Evolutionary conservation across 1,139 yeast species (phyloP).

Genomic region (Taphrina confusa): DNA sequence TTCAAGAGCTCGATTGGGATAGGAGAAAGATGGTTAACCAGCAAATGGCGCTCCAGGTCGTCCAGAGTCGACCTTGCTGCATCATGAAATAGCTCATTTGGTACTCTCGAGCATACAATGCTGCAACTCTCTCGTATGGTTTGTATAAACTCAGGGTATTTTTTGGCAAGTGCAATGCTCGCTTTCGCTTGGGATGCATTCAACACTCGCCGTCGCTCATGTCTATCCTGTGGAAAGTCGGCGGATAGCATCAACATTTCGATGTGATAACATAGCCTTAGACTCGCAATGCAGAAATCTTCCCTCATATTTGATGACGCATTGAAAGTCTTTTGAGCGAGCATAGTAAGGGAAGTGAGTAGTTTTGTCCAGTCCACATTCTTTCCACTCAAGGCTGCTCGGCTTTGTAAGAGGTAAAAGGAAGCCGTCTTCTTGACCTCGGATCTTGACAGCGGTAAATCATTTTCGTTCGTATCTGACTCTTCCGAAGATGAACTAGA

Average conservation of each 20-base stretch:
- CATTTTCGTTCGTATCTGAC: not conserved
- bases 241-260: not conserved
- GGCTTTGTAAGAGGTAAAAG: conserved; percentile 1
- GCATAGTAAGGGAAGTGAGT: not conserved
- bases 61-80: conserved; percentile 10
- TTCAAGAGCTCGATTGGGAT: conserved; percentile 18
- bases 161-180: not conserved
- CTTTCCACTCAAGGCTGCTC: conserved; percentile 10
- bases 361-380: conserved; percentile 3
- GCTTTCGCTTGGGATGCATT: conserved; percentile 19
- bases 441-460: not conserved
- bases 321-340: not conserved
- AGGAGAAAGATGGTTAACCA: not conserved
- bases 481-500: conserved; percentile 10
- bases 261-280: not conserved
- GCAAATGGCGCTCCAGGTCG: not conserved
- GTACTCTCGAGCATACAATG: not conserved
- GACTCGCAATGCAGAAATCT: conserved; percentile 12
- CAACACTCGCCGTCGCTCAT: conserved; percentile 3
- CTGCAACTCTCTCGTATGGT: not conserved
- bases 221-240: conserved; percentile 11
- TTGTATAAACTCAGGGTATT: not conserved
- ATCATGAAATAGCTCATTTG: not conserved
- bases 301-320: not conserved
- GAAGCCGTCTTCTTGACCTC: conserved; percentile 6